A percentile compares a stretch with the other conserved stretches of the same genome.
Evolutionary conservation across 345 rosid species (phyloP).

Genomic region (Arabidopsis thaliana): TAIR10.1 NC_003076.8:5202001-5202500

Average conservation of each 20-base stretch:
- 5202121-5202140: not conserved
- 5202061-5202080: constrained; percentile 77
- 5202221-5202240: constrained; percentile 44
- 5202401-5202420: not conserved
- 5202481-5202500: not conserved
- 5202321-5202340: not conserved
- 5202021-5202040: constrained; percentile 96
- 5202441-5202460: too few species aligned
- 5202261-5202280: not conserved
- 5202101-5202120: constrained; percentile 5
- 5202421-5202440: not conserved
- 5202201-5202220: constrained; percentile 53
- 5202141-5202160: constrained; percentile 13
- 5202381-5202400: too few species aligned
- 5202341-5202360: constrained; percentile 23
- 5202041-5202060: constrained; percentile 83
- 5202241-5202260: constrained; percentile 34
- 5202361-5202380: constrained; percentile 2
- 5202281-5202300: not conserved
- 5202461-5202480: not conserved
- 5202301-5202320: constrained; percentile 8
- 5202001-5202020: constrained; percentile 88
- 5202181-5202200: constrained; percentile 64
- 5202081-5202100: not conserved
- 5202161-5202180: constrained; percentile 83